phyloP scores from a whole-genome alignment of 768 basidiomycete genomes.

The Termitomyces sp. region DNA sequence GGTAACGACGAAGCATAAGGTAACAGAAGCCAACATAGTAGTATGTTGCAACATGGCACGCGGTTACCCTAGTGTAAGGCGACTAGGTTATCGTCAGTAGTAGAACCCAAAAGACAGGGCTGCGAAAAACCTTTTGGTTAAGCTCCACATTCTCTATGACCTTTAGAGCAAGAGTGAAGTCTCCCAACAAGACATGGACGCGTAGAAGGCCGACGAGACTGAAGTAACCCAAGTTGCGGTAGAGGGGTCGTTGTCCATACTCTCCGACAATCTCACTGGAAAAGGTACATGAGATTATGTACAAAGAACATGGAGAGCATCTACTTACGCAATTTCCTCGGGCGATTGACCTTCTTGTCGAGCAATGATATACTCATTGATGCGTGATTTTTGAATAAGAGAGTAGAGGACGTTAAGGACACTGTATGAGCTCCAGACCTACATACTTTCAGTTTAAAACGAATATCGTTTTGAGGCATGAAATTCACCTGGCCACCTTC shows the following conservation, averaged over 20 bases:
- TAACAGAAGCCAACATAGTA: slow-evolving; percentile 98
- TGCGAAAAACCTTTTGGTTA: slow-evolving; percentile 65
- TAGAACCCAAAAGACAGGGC: neutral
- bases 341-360: slow-evolving; percentile 71
- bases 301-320: neutral
- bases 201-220: slow-evolving; percentile 92
- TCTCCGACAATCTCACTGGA: slow-evolving; percentile 80
- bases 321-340: slow-evolving; percentile 78
- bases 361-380: slow-evolving; percentile 89
- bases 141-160: slow-evolving; percentile 93
- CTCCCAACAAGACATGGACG: slow-evolving; percentile 93
- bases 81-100: slow-evolving; percentile 36
- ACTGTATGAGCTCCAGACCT: slow-evolving; percentile 98
- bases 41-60: slow-evolving; percentile 93
- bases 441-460: neutral
- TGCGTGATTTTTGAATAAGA: slow-evolving; percentile 93
- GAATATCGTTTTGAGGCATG: neutral
- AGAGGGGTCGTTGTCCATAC: slow-evolving; percentile 85
- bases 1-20: slow-evolving; percentile 89
- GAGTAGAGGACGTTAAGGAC: slow-evolving; percentile 98
- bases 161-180: slow-evolving; percentile 91
- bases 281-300: neutral
- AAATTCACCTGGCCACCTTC: slow-evolving; percentile 60
- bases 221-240: slow-evolving; percentile 95
- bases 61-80: slow-evolving; percentile 90